phyloP scores from a whole-genome alignment of 805 yeast species.

The Danielia oregonensis region DNA sequence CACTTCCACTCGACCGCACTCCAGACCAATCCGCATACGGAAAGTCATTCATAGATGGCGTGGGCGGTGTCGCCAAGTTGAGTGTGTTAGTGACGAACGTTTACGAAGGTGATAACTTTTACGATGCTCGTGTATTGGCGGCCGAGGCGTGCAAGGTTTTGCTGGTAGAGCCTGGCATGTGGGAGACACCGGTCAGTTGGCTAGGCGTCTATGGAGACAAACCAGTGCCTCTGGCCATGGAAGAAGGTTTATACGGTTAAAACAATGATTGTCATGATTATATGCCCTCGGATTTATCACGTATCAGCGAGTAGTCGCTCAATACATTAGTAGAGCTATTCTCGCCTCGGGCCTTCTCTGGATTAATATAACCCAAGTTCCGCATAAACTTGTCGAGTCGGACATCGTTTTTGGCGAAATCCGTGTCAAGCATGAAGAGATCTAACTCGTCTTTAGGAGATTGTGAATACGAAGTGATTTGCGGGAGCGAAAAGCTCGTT shows the following conservation, averaged over 20 bases:
- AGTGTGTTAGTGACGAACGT: conserved; percentile 57
- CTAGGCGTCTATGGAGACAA: conserved; percentile 75
- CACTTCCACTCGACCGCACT: conserved; percentile 6
- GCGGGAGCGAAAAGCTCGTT: background rate
- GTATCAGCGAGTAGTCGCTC: background rate
- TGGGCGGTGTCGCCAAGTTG: conserved; percentile 16
- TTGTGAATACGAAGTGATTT: conserved; percentile 1
- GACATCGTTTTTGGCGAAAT: conserved; percentile 9
- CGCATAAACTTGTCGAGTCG: conserved; percentile 13
- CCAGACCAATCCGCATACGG: conserved; percentile 10
- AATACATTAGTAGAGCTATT: background rate
- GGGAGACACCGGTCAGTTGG: conserved; percentile 77
- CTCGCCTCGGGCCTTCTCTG: background rate
- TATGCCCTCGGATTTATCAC: background rate
- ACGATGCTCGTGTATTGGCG: conserved; percentile 61
- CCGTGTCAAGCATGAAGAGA: conserved; percentile 14
- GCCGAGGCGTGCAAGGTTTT: conserved; percentile 26
- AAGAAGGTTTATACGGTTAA: conserved; percentile 71
- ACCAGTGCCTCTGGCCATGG: conserved; percentile 63
- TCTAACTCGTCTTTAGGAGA: conserved; percentile 11
- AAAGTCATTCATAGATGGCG: conserved; percentile 8
- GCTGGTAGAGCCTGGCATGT: conserved; percentile 17
- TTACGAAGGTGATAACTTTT: conserved; percentile 86
- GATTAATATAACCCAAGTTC: conserved; percentile 11
- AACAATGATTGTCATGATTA: too few species aligned